Evolutionary conservation across 2,329 filamentous ascomycete species (phyloP).

Genomic region (Tolypocladium tropicale): DNA sequence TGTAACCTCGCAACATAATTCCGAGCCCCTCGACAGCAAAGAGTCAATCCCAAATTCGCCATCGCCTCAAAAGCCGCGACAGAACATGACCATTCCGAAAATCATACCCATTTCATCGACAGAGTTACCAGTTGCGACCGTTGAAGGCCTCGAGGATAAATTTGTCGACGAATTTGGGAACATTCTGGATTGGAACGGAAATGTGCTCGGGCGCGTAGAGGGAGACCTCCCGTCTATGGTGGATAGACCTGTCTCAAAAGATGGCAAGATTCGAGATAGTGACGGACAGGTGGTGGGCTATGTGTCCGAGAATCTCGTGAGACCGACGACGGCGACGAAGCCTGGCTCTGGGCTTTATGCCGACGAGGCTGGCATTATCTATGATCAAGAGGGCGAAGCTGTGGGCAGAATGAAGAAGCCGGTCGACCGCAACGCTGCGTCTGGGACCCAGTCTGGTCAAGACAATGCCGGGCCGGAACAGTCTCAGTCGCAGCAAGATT

Average conservation of each 20-base stretch:
- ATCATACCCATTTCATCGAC: constrained; percentile 27
- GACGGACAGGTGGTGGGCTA: constrained; percentile 73
- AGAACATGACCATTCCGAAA: constrained; percentile 24
- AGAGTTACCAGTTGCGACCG: constrained; percentile 22
- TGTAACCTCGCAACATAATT: neutral
- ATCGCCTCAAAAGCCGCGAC: neutral
- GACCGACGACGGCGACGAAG: constrained; percentile 40
- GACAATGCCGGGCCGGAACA: neutral
- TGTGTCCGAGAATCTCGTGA: constrained; percentile 49
- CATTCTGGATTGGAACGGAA: constrained; percentile 37
- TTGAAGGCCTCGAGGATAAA: constrained; percentile 33
- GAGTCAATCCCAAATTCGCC: neutral
- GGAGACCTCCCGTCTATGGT: constrained; percentile 47
- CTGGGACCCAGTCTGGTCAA: neutral
- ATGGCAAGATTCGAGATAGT: constrained; percentile 54
- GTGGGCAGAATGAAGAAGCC: constrained; percentile 49
- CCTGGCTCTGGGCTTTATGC: constrained; percentile 43
- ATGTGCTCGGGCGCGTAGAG: constrained; percentile 39
- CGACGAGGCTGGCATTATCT: constrained; percentile 47
- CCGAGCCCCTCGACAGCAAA: neutral
- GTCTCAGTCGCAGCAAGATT: constrained; percentile 20
- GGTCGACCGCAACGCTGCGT: neutral
- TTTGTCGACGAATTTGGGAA: constrained; percentile 44
- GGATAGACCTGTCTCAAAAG: constrained; percentile 32
- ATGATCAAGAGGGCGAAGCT: constrained; percentile 44